A percentile compares a stretch with the other conserved stretches of the same genome.
Evolutionary conservation across 306 rosid genomes (phyloP).

Genomic region (Bauhinia variegata): DNA sequence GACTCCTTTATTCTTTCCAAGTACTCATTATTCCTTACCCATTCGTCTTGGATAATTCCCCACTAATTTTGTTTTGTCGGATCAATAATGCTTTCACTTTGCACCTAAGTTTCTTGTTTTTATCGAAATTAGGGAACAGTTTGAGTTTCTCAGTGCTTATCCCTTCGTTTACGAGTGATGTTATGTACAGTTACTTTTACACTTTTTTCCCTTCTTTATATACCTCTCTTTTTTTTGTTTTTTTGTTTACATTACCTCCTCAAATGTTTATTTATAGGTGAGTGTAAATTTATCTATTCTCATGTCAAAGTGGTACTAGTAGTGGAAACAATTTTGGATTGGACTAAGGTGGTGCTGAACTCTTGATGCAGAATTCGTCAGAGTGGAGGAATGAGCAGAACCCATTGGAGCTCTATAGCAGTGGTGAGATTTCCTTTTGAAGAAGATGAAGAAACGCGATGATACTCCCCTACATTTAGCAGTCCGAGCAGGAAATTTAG

Average conservation of each 20-base stretch:
- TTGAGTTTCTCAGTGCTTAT: constrained; percentile 14
- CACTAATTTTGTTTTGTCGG: constrained; percentile 21
- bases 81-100: not conserved
- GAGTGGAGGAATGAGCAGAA: constrained; percentile 8
- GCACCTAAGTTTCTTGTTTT: not conserved
- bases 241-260: too few species aligned
- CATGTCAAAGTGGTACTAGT: not conserved
- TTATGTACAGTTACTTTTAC: too few species aligned
- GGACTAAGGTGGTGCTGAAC: constrained; percentile 24
- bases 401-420: constrained; percentile 37
- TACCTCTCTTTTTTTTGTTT: too few species aligned
- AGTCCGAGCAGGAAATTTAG: constrained; percentile 61
- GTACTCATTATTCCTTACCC: constrained; percentile 14
- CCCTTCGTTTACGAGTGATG: too few species aligned
- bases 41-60: not conserved
- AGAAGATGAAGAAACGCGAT: constrained; percentile 65
- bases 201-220: too few species aligned
- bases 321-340: not conserved
- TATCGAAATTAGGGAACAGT: constrained; percentile 14
- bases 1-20: constrained; percentile 11
- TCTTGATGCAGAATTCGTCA: constrained; percentile 33
- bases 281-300: too few species aligned
- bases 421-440: constrained; percentile 23
- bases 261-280: too few species aligned
- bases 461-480: constrained; percentile 65